Percentiles rank a stretch among this genome's conserved stretches.
Evolutionary conservation across 768 basidiomycete species (phyloP).

Genomic region (Mrakia frigida): DNA sequence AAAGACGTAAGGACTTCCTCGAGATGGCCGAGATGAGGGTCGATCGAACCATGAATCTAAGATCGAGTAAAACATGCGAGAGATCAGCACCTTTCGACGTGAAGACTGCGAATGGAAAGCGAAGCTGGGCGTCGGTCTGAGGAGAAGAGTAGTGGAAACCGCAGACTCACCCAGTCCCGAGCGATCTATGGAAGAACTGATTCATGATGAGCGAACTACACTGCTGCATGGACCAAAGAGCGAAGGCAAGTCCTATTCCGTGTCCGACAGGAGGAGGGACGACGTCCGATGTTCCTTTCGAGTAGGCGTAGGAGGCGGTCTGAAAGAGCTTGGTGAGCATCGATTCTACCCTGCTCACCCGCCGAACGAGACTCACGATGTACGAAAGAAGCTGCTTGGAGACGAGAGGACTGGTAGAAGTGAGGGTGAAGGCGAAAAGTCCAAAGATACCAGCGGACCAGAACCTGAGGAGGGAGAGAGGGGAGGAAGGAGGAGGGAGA

Average conservation of each 20-base stretch:
- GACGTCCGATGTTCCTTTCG: conserved; percentile 45
- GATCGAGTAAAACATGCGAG: neutral
- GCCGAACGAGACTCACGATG: conserved; percentile 45
- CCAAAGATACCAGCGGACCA: conserved; percentile 52
- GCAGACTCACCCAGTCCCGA: conserved; percentile 48
- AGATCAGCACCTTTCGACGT: neutral
- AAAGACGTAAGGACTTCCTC: conserved; percentile 63
- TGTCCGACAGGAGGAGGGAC: conserved; percentile 49
- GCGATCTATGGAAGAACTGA: conserved; percentile 23
- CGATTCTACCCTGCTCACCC: no score
- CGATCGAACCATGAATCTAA: conserved; percentile 14
- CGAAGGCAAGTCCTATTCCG: conserved; percentile 70
- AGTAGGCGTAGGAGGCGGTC: conserved; percentile 49
- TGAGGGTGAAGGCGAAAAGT: conserved; percentile 43
- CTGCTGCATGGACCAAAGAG: conserved; percentile 64
- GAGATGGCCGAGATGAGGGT: conserved; percentile 52
- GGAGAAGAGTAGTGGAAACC: conserved; percentile 43
- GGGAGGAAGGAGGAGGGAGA: neutral
- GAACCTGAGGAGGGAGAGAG: conserved; percentile 9
- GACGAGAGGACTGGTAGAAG: conserved; percentile 56
- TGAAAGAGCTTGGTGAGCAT: no score
- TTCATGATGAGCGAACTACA: conserved; percentile 52
- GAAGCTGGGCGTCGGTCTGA: no score
- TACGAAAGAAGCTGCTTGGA: conserved; percentile 57
- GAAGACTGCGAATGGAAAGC: neutral